Percentiles rank a stretch among this genome's conserved stretches.
Evolutionary conservation across 805 yeast genomes (phyloP).

Genomic region (Metschnikowia cubensis): DNA sequence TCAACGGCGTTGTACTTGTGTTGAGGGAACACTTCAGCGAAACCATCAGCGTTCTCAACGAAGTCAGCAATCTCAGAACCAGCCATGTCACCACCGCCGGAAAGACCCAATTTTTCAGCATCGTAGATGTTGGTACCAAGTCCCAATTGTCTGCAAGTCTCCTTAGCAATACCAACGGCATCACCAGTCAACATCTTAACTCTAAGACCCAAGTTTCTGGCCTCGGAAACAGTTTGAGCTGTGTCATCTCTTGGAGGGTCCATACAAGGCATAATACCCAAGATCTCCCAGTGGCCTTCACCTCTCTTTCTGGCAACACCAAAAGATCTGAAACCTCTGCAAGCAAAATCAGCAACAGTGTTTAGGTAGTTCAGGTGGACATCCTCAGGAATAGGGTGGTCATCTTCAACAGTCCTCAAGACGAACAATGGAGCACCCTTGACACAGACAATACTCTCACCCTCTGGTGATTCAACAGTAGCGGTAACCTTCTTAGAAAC

Average conservation of each 20-base stretch:
- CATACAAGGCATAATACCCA: slow-evolving; percentile 98
- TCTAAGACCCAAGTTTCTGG: slow-evolving; percentile 85
- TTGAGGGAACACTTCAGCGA: slow-evolving; percentile 98
- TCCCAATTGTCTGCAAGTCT: slow-evolving; percentile 96
- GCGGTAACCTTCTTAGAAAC: slow-evolving; percentile 96
- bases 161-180: slow-evolving; percentile 98
- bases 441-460: slow-evolving; percentile 92
- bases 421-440: slow-evolving; percentile 98
- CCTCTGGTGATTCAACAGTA: slow-evolving; percentile 91
- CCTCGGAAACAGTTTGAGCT: slow-evolving; percentile 90
- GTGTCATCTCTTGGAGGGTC: slow-evolving; percentile 99
- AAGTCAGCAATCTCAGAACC: slow-evolving; percentile 97
- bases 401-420: slow-evolving; percentile 93
- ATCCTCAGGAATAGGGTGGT: slow-evolving; percentile 93
- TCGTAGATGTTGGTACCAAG: slow-evolving; percentile 94
- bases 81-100: slow-evolving; percentile 89
- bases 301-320: slow-evolving; percentile 99
- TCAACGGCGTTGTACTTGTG: slow-evolving; percentile 95
- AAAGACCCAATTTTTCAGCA: slow-evolving; percentile 94
- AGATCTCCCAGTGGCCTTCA: slow-evolving; percentile 96
- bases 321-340: slow-evolving; percentile 96
- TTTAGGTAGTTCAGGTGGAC: slow-evolving; percentile 91
- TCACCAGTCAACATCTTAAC: slow-evolving; percentile 99
- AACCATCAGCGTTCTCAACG: slow-evolving; percentile 96
- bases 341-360: slow-evolving; percentile 96